Conservation (phyloP, 2,329 filamentous ascomycete species). For the Ilyonectria mors-panacis region DNA sequence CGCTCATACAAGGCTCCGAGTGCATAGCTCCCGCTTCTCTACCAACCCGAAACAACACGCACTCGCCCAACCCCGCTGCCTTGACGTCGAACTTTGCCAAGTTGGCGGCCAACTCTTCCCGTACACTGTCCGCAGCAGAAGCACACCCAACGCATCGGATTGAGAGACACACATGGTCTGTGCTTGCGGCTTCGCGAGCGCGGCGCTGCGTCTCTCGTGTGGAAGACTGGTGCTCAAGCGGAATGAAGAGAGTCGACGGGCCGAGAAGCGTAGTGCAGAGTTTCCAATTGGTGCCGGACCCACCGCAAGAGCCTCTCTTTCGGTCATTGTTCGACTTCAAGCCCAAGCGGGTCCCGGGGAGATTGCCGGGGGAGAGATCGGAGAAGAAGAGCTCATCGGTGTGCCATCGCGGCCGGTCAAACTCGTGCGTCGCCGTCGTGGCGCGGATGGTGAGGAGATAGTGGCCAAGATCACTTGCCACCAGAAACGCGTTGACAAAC, state of each 20-base stretch:
- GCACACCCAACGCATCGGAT: constrained; percentile 62
- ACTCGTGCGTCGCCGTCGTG: constrained; percentile 59
- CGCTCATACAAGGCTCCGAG: constrained; percentile 56
- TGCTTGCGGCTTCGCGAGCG: constrained; percentile 47
- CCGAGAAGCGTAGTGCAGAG: constrained; percentile 63
- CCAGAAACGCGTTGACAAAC: constrained; percentile 57
- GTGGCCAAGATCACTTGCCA: constrained; percentile 52
- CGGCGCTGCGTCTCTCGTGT: constrained; percentile 53
- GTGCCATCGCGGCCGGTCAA: constrained; percentile 63
- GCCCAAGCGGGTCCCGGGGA: constrained; percentile 30
- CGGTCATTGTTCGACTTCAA: constrained; percentile 16
- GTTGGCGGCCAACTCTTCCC: constrained; percentile 50
- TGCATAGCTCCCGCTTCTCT: constrained; percentile 59
- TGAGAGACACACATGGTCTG: constrained; percentile 57
- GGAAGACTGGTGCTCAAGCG: constrained; percentile 44
- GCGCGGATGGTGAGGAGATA: constrained; percentile 66
- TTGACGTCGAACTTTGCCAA: constrained; percentile 45
- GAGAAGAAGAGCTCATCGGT: constrained; percentile 64
- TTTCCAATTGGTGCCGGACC: constrained; percentile 61
- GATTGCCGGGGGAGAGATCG: constrained; percentile 30
- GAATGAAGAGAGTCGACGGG: constrained; percentile 62
- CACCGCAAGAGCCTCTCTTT: neutral
- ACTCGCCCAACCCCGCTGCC: constrained; percentile 50
- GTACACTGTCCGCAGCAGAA: constrained; percentile 57
- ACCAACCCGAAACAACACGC: constrained; percentile 60